Evolutionary conservation across 495 filamentous ascomycete species (phyloP).

Genomic region (Podospora sp.): DNA sequence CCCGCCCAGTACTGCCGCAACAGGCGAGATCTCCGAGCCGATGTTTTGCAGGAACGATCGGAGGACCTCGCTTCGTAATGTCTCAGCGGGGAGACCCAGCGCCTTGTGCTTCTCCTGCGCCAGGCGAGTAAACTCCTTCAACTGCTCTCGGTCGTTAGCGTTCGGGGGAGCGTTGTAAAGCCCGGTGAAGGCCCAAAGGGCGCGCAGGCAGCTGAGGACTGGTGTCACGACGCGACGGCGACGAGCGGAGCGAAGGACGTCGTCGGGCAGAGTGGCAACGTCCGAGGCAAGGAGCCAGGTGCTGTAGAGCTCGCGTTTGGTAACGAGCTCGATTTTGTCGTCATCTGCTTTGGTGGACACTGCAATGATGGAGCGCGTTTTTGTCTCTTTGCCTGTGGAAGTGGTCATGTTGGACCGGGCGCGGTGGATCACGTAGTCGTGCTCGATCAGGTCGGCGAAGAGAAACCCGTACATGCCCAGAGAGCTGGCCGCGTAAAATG

Average conservation of each 20-base stretch:
- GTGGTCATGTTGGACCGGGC: constrained; percentile 76
- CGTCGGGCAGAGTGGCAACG: constrained; percentile 69
- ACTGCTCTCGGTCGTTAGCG: constrained; percentile 55
- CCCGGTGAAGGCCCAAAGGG: constrained; percentile 77
- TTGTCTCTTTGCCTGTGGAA: constrained; percentile 64
- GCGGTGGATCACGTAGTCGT: constrained; percentile 86
- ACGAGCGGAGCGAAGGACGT: constrained; percentile 65
- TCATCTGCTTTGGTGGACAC: constrained; percentile 73
- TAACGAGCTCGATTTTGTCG: constrained; percentile 74
- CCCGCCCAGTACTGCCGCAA: constrained; percentile 87
- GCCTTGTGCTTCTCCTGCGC: constrained; percentile 74
- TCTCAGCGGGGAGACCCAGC: constrained; percentile 74
- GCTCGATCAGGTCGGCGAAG: constrained; percentile 86
- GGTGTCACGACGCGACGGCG: constrained; percentile 76
- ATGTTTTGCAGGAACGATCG: constrained; percentile 80
- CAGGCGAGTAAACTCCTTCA: constrained; percentile 72
- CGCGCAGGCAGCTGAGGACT: constrained; percentile 76
- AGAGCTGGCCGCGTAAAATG: constrained; percentile 85
- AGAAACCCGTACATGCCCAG: constrained; percentile 95
- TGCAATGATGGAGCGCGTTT: constrained; percentile 73
- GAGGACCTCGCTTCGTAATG: constrained; percentile 77
- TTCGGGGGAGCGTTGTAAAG: constrained; percentile 59
- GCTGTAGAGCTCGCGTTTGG: constrained; percentile 86
- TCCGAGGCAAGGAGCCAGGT: constrained; percentile 77
- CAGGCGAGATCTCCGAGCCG: constrained; percentile 78